Conservation (phyloP, 2,329 filamentous ascomycete species). For the Pyricularia grisea region DNA sequence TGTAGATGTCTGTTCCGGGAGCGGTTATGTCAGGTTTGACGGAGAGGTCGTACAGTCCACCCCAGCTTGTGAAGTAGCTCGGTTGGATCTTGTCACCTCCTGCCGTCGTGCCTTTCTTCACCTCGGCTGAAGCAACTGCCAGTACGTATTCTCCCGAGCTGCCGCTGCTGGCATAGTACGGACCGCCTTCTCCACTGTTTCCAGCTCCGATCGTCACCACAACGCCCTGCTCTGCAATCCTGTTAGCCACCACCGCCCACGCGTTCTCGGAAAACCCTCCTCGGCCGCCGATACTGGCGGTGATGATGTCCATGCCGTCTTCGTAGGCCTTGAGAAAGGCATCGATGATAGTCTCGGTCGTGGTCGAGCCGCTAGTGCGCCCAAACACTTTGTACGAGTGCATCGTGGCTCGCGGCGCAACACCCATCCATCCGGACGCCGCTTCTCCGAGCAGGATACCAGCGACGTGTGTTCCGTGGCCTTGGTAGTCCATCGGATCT, state of each 20-base stretch:
- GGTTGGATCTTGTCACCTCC: slow-evolving; percentile 24
- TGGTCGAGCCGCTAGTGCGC: slow-evolving; percentile 8
- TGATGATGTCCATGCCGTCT: slow-evolving; percentile 14
- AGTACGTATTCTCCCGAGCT: slow-evolving; percentile 29
- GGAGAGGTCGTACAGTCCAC: slow-evolving; percentile 30
- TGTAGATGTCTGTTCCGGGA: slow-evolving; percentile 33
- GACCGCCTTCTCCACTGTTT: slow-evolving; percentile 22
- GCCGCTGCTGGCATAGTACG: slow-evolving; percentile 12
- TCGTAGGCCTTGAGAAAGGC: slow-evolving; percentile 13
- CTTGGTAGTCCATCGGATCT: slow-evolving; percentile 24
- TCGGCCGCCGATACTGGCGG: neutral
- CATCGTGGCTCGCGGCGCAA: slow-evolving; percentile 17
- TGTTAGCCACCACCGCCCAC: slow-evolving; percentile 25
- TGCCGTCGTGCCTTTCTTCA: slow-evolving; percentile 9
- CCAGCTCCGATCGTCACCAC: slow-evolving; percentile 29
- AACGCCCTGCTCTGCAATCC: slow-evolving; percentile 29
- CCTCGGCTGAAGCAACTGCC: slow-evolving; percentile 30
- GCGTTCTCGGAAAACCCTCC: slow-evolving; percentile 20
- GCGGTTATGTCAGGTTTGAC: slow-evolving; percentile 33
- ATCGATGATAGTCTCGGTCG: slow-evolving; percentile 14
- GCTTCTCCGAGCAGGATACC: slow-evolving; percentile 37
- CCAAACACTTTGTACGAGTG: slow-evolving; percentile 18
- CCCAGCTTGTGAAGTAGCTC: slow-evolving; percentile 31
- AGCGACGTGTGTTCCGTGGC: slow-evolving; percentile 33
- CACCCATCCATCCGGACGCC: slow-evolving; percentile 10